Conservation (phyloP, 805 yeast genomes). For the Barnettozyma sp. region DNA sequence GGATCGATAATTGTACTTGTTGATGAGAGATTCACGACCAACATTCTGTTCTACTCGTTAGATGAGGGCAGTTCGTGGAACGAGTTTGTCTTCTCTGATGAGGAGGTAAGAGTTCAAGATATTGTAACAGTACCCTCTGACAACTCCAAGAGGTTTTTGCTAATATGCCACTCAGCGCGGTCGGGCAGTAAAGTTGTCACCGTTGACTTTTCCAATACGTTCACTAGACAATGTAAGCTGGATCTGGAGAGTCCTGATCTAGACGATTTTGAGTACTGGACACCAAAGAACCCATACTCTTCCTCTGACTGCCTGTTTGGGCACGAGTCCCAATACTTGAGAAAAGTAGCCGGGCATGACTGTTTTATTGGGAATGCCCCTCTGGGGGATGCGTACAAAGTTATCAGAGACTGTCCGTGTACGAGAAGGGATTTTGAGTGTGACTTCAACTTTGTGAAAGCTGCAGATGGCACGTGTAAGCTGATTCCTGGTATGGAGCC, state of each 20-base stretch:
- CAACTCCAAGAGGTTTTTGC: conserved; percentile 66
- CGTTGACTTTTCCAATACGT: conserved; percentile 49
- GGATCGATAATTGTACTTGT: conserved; percentile 81
- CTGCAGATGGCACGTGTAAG: conserved; percentile 77
- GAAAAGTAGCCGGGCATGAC: conserved; percentile 45
- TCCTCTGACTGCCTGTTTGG: conserved; percentile 60
- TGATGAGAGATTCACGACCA: conserved; percentile 47
- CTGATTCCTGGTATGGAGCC: conserved; percentile 66
- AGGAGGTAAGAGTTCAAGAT: conserved; percentile 53
- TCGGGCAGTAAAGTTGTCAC: conserved; percentile 40
- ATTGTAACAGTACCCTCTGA: conserved; percentile 88
- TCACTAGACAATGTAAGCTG: conserved; percentile 47
- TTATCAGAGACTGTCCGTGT: conserved; percentile 69
- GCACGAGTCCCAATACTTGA: conserved; percentile 54
- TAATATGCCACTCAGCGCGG: conserved; percentile 46
- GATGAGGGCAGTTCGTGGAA: conserved; percentile 80
- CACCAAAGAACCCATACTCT: conserved; percentile 48
- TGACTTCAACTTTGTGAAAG: conserved; percentile 74
- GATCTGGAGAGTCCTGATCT: conserved; percentile 36
- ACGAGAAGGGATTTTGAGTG: conserved; percentile 88
- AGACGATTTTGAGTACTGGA: conserved; percentile 60
- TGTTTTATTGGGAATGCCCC: conserved; percentile 62
- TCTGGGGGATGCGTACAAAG: conserved; percentile 47
- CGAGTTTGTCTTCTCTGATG: conserved; percentile 54
- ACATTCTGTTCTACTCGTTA: conserved; percentile 54